Conservation (phyloP, 805 yeast species). For the Wickerhamiella sorbophila region DNA sequence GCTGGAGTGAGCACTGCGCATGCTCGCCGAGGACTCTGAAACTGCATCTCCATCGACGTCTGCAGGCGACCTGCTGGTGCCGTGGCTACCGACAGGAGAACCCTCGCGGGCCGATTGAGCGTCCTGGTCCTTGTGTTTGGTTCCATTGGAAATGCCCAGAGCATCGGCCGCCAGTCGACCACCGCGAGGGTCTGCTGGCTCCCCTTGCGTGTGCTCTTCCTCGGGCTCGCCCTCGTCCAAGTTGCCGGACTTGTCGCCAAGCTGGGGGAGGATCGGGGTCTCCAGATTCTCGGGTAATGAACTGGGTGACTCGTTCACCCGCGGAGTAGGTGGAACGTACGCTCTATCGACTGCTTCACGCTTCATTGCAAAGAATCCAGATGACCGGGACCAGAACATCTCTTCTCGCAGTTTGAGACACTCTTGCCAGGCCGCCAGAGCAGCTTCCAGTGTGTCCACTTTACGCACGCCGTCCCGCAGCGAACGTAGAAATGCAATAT, state of each 20-base stretch:
- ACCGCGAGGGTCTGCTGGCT: no score
- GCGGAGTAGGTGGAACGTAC: neutral
- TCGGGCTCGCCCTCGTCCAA: no score
- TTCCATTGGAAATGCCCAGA: no score
- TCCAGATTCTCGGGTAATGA: neutral
- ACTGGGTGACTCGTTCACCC: neutral
- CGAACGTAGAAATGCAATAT: conserved; percentile 60
- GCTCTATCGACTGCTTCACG: neutral
- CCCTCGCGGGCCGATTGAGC: no score
- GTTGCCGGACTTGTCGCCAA: no score
- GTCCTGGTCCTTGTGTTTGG: no score
- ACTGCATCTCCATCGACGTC: no score
- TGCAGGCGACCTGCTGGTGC: no score
- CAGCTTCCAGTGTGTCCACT: conserved; percentile 30
- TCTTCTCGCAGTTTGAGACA: conserved; percentile 49
- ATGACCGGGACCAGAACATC: conserved; percentile 72
- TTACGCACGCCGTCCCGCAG: conserved; percentile 48
- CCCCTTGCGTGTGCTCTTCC: no score
- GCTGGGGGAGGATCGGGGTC: neutral
- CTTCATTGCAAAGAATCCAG: conserved; percentile 26
- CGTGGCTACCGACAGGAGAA: no score
- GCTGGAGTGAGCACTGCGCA: neutral
- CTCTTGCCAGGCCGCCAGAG: conserved; percentile 48
- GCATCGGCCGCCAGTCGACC: no score
- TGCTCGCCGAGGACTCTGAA: neutral